Evolutionary conservation across 768 basidiomycete genomes (phyloP).

Genomic region (Mycena galericulata): DNA sequence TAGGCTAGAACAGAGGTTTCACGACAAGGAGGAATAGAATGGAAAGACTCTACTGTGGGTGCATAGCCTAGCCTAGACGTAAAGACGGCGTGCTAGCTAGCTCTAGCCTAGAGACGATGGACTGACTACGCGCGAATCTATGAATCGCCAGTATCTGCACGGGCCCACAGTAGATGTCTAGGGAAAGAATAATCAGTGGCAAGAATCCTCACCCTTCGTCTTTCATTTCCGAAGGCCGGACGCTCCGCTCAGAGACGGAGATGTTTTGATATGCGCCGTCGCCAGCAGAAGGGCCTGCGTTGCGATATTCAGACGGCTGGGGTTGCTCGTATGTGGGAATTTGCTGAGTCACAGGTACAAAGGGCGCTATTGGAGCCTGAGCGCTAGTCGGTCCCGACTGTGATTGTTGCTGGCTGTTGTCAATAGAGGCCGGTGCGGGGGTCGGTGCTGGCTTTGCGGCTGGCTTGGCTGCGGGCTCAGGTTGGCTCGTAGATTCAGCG

Average conservation of each 20-base stretch:
- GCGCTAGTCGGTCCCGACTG: conserved; percentile 27
- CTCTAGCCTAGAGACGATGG: conserved; percentile 68
- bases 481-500: conserved; percentile 40
- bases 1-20: conserved; percentile 76
- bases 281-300: conserved; percentile 48
- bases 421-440: conserved; percentile 13
- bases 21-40: conserved; percentile 69
- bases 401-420: conserved; percentile 26
- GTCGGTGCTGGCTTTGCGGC: conserved; percentile 38
- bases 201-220: conserved; percentile 93
- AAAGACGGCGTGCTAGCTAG: conserved; percentile 69
- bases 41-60: conserved; percentile 82
- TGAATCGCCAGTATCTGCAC: conserved; percentile 31
- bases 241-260: conserved; percentile 66
- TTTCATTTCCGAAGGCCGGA: conserved; percentile 93
- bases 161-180: conserved; percentile 25
- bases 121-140: conserved; percentile 54
- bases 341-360: conserved; percentile 65
- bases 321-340: conserved; percentile 86
- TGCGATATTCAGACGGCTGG: conserved; percentile 63
- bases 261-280: conserved; percentile 54
- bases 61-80: conserved; percentile 84
- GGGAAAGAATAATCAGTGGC: conserved; percentile 24
- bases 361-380: conserved; percentile 33
- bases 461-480: conserved; percentile 37